Evolutionary conservation across 768 basidiomycete genomes (phyloP).

Genomic region (Trametes sanguinea): DNA sequence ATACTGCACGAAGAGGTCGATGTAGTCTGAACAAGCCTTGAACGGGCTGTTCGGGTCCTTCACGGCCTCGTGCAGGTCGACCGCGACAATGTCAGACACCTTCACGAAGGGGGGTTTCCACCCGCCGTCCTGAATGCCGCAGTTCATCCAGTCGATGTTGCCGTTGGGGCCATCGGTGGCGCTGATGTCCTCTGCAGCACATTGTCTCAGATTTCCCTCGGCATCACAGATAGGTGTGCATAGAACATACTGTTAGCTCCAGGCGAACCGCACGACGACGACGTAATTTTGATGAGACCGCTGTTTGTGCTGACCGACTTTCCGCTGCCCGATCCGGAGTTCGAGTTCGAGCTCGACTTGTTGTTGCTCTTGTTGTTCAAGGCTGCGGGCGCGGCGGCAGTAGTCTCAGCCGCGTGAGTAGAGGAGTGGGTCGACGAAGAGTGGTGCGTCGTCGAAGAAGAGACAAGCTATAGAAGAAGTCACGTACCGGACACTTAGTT

Average conservation of each 20-base stretch:
- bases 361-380: constrained; percentile 9
- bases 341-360: background rate
- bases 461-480: background rate
- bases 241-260: constrained; percentile 50
- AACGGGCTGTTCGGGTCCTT: constrained; percentile 56
- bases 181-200: constrained; percentile 47
- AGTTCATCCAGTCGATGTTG: constrained; percentile 75
- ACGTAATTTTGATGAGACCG: constrained; percentile 40
- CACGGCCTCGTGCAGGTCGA: constrained; percentile 50
- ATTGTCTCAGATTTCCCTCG: too few species aligned
- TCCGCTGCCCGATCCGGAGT: background rate
- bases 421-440: constrained; percentile 4
- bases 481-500: background rate
- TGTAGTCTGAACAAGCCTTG: constrained; percentile 52
- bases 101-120: constrained; percentile 74
- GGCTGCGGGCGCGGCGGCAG: constrained; percentile 3
- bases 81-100: constrained; percentile 51
- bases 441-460: constrained; percentile 1
- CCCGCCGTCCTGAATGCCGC: constrained; percentile 61
- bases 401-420: constrained; percentile 8
- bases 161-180: constrained; percentile 65
- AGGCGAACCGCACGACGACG: constrained; percentile 46
- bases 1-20: constrained; percentile 60
- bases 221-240: background rate
- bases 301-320: constrained; percentile 1